phyloP scores from a whole-genome alignment of 805 yeast species.

The Kluyveromyces nonfermentans region DNA sequence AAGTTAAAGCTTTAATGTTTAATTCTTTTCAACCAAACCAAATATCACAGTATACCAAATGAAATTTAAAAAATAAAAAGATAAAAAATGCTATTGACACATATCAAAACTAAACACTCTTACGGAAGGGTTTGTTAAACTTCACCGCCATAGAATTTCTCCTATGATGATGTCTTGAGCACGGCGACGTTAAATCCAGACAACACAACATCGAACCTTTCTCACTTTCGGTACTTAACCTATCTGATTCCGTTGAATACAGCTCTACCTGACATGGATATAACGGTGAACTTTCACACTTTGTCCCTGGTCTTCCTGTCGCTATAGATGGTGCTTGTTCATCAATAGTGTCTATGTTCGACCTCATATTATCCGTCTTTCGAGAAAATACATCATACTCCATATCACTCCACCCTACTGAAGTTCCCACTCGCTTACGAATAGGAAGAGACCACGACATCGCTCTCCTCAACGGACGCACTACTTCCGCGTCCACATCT shows the following conservation, averaged over 20 bases:
- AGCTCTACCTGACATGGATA: background rate
- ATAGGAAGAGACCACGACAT: background rate
- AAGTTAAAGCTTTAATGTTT: no score
- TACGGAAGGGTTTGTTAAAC: conserved; percentile 17
- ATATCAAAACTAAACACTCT: conserved; percentile 1
- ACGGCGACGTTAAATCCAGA: conserved; percentile 14
- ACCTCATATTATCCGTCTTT: background rate
- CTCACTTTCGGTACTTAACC: background rate
- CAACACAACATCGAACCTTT: background rate
- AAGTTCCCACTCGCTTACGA: background rate
- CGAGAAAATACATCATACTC: background rate
- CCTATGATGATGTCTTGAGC: conserved; percentile 27
- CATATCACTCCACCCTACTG: background rate
- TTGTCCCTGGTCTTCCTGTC: no score
- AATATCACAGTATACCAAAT: no score
- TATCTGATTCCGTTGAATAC: background rate
- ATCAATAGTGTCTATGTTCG: background rate
- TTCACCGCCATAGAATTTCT: conserved; percentile 24
- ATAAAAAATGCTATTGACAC: no score
- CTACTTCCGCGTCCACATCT: background rate
- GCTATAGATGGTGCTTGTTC: background rate
- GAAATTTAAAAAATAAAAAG: no score
- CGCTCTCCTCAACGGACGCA: background rate
- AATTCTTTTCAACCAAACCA: background rate
- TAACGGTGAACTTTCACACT: no score